A percentile compares a stretch with the other conserved stretches of the same genome.
Evolutionary conservation across 495 filamentous ascomycete species (phyloP).

Genomic region (Penicilliopsis zonata): DNA sequence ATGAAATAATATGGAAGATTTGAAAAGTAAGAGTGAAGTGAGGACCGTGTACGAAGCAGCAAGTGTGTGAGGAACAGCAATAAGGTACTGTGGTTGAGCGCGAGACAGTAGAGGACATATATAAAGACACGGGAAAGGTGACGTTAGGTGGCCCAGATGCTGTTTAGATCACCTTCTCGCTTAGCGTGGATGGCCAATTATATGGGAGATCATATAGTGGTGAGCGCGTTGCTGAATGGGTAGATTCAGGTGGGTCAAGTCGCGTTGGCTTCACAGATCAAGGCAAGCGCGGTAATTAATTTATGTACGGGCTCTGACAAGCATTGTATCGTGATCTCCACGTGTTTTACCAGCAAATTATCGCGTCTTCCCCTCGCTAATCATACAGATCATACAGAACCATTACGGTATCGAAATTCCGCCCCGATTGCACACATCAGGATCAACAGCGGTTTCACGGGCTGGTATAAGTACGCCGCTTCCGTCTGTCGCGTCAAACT

Average conservation of each 20-base stretch:
- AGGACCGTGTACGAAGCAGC: slow-evolving; percentile 3
- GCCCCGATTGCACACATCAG: slow-evolving; percentile 27
- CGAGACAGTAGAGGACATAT: slow-evolving; percentile 27
- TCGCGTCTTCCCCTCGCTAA: slow-evolving; percentile 22
- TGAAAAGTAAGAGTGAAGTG: slow-evolving; percentile 12
- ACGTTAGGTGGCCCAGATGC: slow-evolving; percentile 27
- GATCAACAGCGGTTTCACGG: slow-evolving; percentile 33
- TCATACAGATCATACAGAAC: slow-evolving; percentile 38
- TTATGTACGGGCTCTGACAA: slow-evolving; percentile 8
- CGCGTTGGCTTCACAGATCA: slow-evolving; percentile 12
- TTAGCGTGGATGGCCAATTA: slow-evolving; percentile 34
- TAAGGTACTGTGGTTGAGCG: slow-evolving; percentile 15
- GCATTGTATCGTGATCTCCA: slow-evolving; percentile 12
- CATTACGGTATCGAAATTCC: slow-evolving; percentile 39
- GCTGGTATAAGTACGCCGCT: slow-evolving; percentile 41
- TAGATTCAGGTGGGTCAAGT: slow-evolving; percentile 1
- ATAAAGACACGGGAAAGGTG: slow-evolving; percentile 34
- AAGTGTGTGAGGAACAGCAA: slow-evolving; percentile 14
- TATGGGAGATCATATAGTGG: slow-evolving; percentile 16
- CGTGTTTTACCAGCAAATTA: slow-evolving; percentile 5
- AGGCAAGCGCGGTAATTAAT: slow-evolving; percentile 19
- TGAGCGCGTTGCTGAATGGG: slow-evolving; percentile 9
- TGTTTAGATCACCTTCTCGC: slow-evolving; percentile 39
- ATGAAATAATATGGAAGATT: slow-evolving; percentile 8
- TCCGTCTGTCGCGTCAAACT: slow-evolving; percentile 34